These are phyloP conservation scores for Verbena officinalis DNA, from an alignment of 257 asterid genomes.

Conservation along the genomic window DNA sequence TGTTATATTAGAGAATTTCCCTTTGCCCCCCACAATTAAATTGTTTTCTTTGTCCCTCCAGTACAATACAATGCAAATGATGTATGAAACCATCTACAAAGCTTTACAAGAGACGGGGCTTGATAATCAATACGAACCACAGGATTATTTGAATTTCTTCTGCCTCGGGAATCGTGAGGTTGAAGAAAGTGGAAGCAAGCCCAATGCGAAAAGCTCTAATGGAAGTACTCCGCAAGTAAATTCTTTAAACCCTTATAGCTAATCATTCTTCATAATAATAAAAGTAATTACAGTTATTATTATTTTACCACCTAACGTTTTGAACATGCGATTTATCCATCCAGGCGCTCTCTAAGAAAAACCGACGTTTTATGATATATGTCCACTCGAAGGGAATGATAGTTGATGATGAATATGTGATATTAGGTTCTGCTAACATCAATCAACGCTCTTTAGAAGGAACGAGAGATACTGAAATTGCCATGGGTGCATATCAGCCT, in stretches of 20 bases:
- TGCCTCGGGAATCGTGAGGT: constrained; percentile 92
- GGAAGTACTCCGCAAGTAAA: constrained; percentile 70
- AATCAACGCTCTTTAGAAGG: constrained; percentile 96
- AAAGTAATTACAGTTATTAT: too few relatives aligned
- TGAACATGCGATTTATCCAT: constrained; percentile 3
- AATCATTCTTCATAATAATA: not conserved
- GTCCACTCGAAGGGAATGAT: constrained; percentile 98
- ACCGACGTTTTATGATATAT: constrained; percentile 81
- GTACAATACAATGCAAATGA: constrained; percentile 96
- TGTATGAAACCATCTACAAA: constrained; percentile 77
- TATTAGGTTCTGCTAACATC: constrained; percentile 92
- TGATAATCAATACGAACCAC: constrained; percentile 71
- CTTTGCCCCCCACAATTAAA: too few relatives aligned
- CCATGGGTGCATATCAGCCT: constrained; percentile 99
- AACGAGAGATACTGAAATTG: constrained; percentile 89
- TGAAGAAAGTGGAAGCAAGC: constrained; percentile 27
- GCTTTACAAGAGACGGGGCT: constrained; percentile 80
- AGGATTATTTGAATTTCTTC: constrained; percentile 82
- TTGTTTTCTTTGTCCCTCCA: constrained; percentile 34
- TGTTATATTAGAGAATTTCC: too few relatives aligned
- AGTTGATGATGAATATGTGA: constrained; percentile 84
- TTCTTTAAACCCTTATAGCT: constrained; percentile 15
- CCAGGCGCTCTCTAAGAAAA: constrained; percentile 63
- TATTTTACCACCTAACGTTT: not conserved
- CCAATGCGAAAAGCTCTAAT: constrained; percentile 38